Base-by-base conservation (phyloP, 176 grass and related monocot genomes). In the Rhynchospora tenuis region DNA sequence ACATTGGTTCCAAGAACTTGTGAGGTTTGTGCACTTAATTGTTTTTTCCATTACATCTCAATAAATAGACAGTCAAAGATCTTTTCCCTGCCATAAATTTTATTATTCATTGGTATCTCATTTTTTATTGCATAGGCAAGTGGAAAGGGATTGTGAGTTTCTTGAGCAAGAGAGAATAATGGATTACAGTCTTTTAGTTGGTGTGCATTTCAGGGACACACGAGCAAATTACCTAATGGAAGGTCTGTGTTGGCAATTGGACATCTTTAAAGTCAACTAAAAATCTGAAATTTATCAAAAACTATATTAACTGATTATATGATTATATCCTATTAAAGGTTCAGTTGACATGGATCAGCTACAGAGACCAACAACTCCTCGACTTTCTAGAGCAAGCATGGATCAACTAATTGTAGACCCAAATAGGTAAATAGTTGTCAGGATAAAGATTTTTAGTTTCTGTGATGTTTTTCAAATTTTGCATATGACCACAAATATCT, bases 111-210 rank as follows among this genome's bases (percentile, higher is more conserved):
- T 54, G 76, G 72, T 20, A 68, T 82, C 38, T 89, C 78, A 67
- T 78, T 70, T 90, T 86, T 85, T 78, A 19, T 92, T 52, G 28
- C 80, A 74, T 85, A 97, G 94, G 86, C 94, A 97, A 90, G 94
- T 93, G 9, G 89, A 97, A 60, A 93, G 83, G 73, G 94, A 97
- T 71, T 91, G 89, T 31, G 91, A 93, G 16, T 97, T 97, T 91
- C 91, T 97, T 29, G 94, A 91, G 86, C 87, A 90, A 76, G 94
- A 97, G 86, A 93, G 85, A 76, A 93, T 97, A 75, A 97, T 97
- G 94, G 91, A 97, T 90, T 97, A 97, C 84, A 97, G 94, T 81
- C 89, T 97, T 71, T 88, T 97, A 86, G 91, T 97, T 57, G 94
- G 91, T 33, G 86, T 97, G 85, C 94, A 97, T 91, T 97, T 97